A percentile compares a stretch with the other conserved stretches of the same genome.
Evolutionary conservation across 176 grass and related monocot species (phyloP).

Genomic region (Alloteropsis semialata): DNA sequence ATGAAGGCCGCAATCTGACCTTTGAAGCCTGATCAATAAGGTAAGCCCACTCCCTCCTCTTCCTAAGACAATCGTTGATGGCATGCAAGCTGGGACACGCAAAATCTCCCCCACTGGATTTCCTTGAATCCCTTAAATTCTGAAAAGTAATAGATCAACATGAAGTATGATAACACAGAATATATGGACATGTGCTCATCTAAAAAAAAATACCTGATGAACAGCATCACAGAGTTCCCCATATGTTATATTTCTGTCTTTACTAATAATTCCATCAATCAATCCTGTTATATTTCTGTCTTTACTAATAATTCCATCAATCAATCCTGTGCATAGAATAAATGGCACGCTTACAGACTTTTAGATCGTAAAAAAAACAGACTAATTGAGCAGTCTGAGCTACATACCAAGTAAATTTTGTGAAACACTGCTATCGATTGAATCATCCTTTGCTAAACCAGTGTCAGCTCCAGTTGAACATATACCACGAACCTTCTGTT

Average conservation of each 20-base stretch:
- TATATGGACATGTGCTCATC: neutral
- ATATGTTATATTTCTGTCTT: conserved; percentile 66
- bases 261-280: conserved; percentile 75
- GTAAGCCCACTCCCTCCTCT: conserved; percentile 79
- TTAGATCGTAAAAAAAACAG: conserved; percentile 16
- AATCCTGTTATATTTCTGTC: conserved; percentile 76
- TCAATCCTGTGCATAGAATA: conserved; percentile 67
- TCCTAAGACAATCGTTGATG: conserved; percentile 77
- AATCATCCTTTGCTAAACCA: conserved; percentile 34
- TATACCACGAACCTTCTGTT: conserved; percentile 49
- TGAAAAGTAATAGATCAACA: conserved; percentile 46
- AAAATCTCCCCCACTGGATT: conserved; percentile 61
- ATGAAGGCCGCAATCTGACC: conserved; percentile 35
- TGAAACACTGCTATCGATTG: conserved; percentile 25
- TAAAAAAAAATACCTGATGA: conserved; percentile 53
- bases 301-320: conserved; percentile 68
- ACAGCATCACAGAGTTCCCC: conserved; percentile 66
- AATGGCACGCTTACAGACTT: conserved; percentile 7
- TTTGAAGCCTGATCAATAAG: conserved; percentile 70
- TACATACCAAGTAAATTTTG: conserved; percentile 70
- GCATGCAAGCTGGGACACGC: conserved; percentile 57
- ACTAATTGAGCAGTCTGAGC: conserved; percentile 2
- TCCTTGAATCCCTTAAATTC: conserved; percentile 66
- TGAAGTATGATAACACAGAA: neutral
- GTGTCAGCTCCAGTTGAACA: conserved; percentile 46